A percentile compares a stretch with the other conserved stretches of the same genome.
Evolutionary conservation across 495 filamentous ascomycete genomes (phyloP).

Genomic region (Viridothelium virens): DNA sequence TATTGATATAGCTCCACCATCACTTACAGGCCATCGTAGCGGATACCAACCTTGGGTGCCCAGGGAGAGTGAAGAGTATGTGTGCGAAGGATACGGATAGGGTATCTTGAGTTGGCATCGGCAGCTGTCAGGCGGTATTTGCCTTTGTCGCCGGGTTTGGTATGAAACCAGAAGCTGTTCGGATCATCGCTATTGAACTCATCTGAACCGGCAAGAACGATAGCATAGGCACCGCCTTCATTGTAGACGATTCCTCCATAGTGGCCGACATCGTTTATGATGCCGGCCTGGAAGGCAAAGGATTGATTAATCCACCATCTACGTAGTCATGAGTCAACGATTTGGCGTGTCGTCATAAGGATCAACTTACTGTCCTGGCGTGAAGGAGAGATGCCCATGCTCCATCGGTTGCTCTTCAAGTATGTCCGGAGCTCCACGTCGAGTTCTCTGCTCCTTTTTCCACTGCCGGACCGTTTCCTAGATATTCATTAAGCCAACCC

Average conservation of each 20-base stretch:
- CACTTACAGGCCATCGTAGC: slow-evolving; percentile 38
- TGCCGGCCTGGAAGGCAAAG: slow-evolving; percentile 35
- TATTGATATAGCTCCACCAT: background rate
- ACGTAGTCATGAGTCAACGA: background rate
- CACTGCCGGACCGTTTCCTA: slow-evolving; percentile 9
- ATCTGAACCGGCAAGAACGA: slow-evolving; percentile 30
- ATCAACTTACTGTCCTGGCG: slow-evolving; percentile 32
- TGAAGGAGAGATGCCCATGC: slow-evolving; percentile 31
- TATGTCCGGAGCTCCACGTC: background rate
- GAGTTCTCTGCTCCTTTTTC: slow-evolving; percentile 11
- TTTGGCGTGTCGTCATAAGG: slow-evolving; percentile 9
- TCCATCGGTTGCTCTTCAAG: background rate
- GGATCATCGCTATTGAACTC: slow-evolving; percentile 25
- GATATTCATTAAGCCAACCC: slow-evolving; percentile 6
- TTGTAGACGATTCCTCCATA: slow-evolving; percentile 32
- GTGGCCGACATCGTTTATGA: slow-evolving; percentile 27
- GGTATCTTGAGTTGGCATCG: slow-evolving; percentile 23
- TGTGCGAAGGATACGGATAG: slow-evolving; percentile 31
- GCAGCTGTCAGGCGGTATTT: slow-evolving; percentile 31
- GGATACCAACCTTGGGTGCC: slow-evolving; percentile 33
- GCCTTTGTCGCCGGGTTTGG: slow-evolving; percentile 25
- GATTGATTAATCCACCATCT: slow-evolving; percentile 38
- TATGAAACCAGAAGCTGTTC: slow-evolving; percentile 29
- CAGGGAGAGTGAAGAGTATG: slow-evolving; percentile 31
- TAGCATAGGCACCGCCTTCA: slow-evolving; percentile 31